Conservation (phyloP, 1,284 basidiomycete genomes). For the Heterobasidion parviporum region DNA sequence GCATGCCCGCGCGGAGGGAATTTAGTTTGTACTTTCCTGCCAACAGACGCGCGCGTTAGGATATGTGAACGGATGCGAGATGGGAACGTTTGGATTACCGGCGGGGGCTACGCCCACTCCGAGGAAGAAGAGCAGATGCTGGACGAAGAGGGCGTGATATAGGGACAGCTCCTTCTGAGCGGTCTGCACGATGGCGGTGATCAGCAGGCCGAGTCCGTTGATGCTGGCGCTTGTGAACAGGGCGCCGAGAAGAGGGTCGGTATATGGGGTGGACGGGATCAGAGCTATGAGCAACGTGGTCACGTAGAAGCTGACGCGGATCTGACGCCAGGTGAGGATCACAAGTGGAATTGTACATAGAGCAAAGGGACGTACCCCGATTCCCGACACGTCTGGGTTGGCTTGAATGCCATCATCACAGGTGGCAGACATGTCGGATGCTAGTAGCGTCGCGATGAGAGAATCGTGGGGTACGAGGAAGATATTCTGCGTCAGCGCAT, state of each 20-base stretch:
- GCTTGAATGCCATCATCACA: background rate
- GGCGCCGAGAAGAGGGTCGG: constrained; percentile 2
- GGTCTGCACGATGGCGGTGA: constrained; percentile 9
- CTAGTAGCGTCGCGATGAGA: no score
- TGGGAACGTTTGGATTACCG: background rate
- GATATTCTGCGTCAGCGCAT: no score
- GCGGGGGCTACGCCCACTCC: background rate
- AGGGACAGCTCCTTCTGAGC: background rate
- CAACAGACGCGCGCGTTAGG: background rate
- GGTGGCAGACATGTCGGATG: no score
- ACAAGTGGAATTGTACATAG: background rate
- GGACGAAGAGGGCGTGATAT: constrained; percentile 8
- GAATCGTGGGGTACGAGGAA: no score
- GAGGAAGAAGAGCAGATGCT: constrained; percentile 9
- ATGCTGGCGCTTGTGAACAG: constrained; percentile 4
- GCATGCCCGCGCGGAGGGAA: constrained; percentile 1
- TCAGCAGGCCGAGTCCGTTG: constrained; percentile 5
- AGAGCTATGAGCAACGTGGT: constrained; percentile 3
- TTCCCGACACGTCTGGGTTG: constrained; percentile 7
- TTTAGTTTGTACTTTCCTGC: constrained; percentile 9
- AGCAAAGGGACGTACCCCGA: constrained; percentile 1
- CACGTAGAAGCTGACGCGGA: constrained; percentile 10
- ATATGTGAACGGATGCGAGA: background rate
- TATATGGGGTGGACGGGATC: constrained; percentile 2
- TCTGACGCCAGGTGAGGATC: background rate